Percentiles rank a stretch among this genome's conserved stretches.
Conservation (phyloP, 305 asterid species). For the Withania somnifera region DNA sequence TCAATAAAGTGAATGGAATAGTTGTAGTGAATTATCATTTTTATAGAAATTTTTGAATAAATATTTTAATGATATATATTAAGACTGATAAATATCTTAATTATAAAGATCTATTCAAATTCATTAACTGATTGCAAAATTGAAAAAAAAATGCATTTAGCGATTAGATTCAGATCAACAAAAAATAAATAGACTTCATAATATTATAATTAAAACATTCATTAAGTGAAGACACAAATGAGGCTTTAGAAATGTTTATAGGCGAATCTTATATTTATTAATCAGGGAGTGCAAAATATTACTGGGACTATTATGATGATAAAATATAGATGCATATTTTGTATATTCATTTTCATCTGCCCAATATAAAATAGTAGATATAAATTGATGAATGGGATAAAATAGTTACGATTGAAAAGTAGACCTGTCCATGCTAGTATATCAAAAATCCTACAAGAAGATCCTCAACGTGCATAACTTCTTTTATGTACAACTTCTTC, state of each 20-base stretch:
- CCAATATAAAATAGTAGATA: background rate
- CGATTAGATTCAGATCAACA: background rate
- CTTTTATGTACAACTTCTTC: background rate
- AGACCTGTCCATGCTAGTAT: background rate
- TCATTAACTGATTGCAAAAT: background rate
- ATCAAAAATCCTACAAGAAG: conserved; percentile 1
- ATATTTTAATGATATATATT: background rate
- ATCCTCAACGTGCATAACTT: conserved; percentile 13
- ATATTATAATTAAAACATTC: background rate
- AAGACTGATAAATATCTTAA: background rate
- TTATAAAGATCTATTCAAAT: background rate
- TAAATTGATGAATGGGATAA: background rate
- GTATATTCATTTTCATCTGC: no score
- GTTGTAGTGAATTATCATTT: background rate
- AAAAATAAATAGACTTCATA: background rate
- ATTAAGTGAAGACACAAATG: no score
- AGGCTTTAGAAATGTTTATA: no score
- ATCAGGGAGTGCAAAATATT: background rate
- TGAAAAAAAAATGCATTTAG: background rate
- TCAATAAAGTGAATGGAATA: background rate
- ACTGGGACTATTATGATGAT: no score
- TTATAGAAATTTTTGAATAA: background rate
- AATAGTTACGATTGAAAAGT: background rate
- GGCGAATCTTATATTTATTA: no score
- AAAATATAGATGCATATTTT: background rate